Conservation (phyloP, 1,139 yeast species). For the Saccharomyces hybrid region DNA sequence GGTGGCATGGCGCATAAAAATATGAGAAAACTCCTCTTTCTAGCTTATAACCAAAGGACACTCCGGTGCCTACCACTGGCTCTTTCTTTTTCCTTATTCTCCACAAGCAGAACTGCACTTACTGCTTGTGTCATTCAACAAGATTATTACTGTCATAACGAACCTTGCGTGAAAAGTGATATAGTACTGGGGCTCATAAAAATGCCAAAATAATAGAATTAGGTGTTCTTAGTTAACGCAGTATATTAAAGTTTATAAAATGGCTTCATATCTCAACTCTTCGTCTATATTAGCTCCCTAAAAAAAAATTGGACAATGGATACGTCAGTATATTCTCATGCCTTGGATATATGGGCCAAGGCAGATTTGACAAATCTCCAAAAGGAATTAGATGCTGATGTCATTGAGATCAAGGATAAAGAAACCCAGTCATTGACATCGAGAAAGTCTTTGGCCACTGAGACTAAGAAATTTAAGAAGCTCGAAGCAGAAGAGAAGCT, state of each 20-base stretch:
- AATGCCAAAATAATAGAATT: not conserved
- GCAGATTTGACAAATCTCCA: constrained; percentile 66
- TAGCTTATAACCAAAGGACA: not conserved
- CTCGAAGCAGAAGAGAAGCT: constrained; percentile 60
- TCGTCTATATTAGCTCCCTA: not conserved
- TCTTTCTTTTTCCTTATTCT: not conserved
- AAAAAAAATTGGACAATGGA: constrained; percentile 15
- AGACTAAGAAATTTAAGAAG: constrained; percentile 77
- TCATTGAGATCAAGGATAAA: constrained; percentile 60
- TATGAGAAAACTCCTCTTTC: too few species aligned
- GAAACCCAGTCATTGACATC: constrained; percentile 61
- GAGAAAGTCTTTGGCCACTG: constrained; percentile 69
- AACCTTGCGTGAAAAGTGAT: not conserved
- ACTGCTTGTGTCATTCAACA: not conserved
- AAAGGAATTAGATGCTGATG: constrained; percentile 64
- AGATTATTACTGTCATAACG: not conserved
- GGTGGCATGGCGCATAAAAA: too few species aligned
- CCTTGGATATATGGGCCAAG: constrained; percentile 70
- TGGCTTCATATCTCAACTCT: not conserved
- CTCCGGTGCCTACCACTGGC: not conserved
- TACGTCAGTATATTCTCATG: constrained; percentile 43
- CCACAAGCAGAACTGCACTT: not conserved
- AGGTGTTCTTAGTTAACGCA: not conserved
- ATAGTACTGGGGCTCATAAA: not conserved
- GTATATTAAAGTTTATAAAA: not conserved